Percentiles rank a stretch among this genome's conserved stretches.
phyloP scores from a whole-genome alignment of 192 early-diverging fungal species.

The Gorgonomyces haynaldii region DNA sequence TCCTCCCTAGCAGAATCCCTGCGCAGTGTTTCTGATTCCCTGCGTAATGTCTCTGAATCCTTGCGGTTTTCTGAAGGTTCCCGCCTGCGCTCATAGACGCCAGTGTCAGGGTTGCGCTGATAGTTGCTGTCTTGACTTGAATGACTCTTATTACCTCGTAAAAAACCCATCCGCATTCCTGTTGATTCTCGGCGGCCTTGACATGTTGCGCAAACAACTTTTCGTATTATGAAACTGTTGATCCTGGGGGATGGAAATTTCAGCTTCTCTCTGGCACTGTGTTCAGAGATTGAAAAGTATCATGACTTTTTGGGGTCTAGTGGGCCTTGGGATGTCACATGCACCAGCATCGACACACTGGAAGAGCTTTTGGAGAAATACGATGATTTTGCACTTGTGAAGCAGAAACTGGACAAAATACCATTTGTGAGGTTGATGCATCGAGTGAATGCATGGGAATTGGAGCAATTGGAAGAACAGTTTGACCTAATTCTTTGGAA shows the following conservation, averaged over 20 bases:
- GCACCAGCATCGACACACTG: conserved; percentile 19
- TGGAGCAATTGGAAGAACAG: conserved; percentile 16
- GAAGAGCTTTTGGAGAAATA: conserved; percentile 34
- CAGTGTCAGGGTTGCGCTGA: conserved; percentile 2
- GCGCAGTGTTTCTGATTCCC: background rate
- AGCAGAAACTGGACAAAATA: conserved; percentile 10
- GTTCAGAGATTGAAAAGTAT: conserved; percentile 6
- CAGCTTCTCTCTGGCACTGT: conserved; percentile 36
- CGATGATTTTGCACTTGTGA: conserved; percentile 25
- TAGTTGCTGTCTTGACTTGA: background rate
- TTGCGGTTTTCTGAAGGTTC: too few species aligned
- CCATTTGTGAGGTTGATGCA: conserved; percentile 25
- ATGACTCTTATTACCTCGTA: background rate
- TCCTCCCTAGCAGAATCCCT: background rate
- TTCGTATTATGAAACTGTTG: too few species aligned
- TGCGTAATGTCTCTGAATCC: conserved; percentile 4
- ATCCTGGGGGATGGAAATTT: conserved; percentile 35
- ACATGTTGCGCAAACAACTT: too few species aligned
- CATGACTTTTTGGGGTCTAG: background rate
- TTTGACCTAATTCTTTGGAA: conserved; percentile 40
- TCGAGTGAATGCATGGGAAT: conserved; percentile 45
- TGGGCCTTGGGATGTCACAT: background rate
- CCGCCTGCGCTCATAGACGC: conserved; percentile 6
- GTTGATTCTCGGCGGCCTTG: background rate
- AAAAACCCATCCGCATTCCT: conserved; percentile 7